Conservation (phyloP, 1,284 basidiomycete species). For the Mycosarcoma maydis region DNA sequence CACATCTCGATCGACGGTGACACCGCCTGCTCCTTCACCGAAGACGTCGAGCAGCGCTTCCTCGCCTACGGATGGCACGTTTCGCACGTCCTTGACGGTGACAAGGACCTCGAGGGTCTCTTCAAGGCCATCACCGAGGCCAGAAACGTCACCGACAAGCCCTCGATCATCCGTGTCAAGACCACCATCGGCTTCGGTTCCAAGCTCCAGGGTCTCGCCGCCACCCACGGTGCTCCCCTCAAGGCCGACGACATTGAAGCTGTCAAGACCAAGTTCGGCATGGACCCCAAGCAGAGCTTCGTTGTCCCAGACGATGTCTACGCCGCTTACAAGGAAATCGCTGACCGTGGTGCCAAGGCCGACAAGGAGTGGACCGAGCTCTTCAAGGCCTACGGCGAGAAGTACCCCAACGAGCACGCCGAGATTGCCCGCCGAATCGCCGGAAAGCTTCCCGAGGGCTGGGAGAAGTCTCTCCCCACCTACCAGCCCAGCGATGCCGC, state of each 20-base stretch:
- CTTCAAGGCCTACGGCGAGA: slow-evolving; percentile 77
- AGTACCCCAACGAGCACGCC: slow-evolving; percentile 83
- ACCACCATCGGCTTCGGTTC: slow-evolving; percentile 96
- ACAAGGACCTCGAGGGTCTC: slow-evolving; percentile 83
- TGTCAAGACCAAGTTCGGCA: slow-evolving; percentile 85
- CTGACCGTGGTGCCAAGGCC: slow-evolving; percentile 77
- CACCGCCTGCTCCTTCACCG: slow-evolving; percentile 90
- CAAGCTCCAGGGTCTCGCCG: slow-evolving; percentile 88
- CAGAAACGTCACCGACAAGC: slow-evolving; percentile 80
- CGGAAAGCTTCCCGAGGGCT: slow-evolving; percentile 82
- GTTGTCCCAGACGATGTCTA: slow-evolving; percentile 81
- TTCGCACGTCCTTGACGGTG: slow-evolving; percentile 82
- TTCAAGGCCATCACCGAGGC: slow-evolving; percentile 82
- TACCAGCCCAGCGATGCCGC: slow-evolving; percentile 84
- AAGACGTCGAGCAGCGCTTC: slow-evolving; percentile 89
- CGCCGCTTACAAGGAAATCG: slow-evolving; percentile 75
- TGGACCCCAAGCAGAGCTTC: slow-evolving; percentile 83
- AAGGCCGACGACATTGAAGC: slow-evolving; percentile 89
- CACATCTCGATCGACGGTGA: slow-evolving; percentile 96
- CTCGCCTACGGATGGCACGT: slow-evolving; percentile 93
- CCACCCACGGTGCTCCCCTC: slow-evolving; percentile 89
- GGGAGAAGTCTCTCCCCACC: slow-evolving; percentile 85
- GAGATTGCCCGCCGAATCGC: slow-evolving; percentile 86
- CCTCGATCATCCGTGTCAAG: slow-evolving; percentile 83
- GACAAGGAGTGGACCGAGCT: slow-evolving; percentile 81